Evolutionary conservation across 148 eudicot genomes (phyloP).

Genomic region (Rhododendron williamsianum): DNA sequence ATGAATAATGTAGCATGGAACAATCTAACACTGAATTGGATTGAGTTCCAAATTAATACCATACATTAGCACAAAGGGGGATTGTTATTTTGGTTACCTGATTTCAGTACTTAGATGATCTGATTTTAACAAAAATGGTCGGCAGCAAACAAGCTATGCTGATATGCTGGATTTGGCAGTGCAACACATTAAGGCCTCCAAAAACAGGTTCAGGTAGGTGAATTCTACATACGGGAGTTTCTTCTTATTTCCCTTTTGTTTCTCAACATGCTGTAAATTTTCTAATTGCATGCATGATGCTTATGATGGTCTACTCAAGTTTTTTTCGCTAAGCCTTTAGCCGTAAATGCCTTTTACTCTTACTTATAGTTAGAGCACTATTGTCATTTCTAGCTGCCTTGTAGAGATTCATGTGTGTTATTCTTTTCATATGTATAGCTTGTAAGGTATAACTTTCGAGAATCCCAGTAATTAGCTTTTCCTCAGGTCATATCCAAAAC

Average conservation of each 20-base stretch:
- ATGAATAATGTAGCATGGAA: neutral
- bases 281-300: neutral
- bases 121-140: conserved; percentile 4
- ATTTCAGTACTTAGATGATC: neutral
- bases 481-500: no score
- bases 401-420: neutral
- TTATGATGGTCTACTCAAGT: neutral
- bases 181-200: conserved; percentile 76
- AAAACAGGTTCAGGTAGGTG: conserved; percentile 58
- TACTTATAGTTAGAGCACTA: neutral
- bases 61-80: neutral
- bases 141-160: conserved; percentile 89
- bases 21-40: neutral
- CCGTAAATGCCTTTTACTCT: neutral
- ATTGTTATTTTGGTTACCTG: neutral
- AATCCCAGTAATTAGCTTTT: neutral
- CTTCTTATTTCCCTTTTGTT: neutral
- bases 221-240: neutral
- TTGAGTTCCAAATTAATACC: neutral
- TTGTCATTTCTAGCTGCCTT: neutral
- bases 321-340: neutral
- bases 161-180: conserved; percentile 91
- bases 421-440: no score
- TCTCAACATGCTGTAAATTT: neutral
- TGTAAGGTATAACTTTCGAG: no score